These are phyloP conservation scores for Leucoagaricus sp. DNA, from an alignment of 1,284 basidiomycete genomes.

Conservation along the genomic window DNA sequence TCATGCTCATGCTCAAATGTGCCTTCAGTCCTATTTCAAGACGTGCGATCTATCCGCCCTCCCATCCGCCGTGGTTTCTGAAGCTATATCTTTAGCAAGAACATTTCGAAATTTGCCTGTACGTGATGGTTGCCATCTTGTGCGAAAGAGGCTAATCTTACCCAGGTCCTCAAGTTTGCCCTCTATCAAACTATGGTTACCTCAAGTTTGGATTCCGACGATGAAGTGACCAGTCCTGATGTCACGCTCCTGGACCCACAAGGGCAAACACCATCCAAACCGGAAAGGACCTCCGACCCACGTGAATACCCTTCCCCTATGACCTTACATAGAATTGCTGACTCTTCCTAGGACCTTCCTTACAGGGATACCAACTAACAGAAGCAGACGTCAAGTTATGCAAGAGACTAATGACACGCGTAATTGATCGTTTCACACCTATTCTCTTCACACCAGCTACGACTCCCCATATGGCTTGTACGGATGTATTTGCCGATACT, in stretches of 20 bases:
- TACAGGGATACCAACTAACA: background rate
- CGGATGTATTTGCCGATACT: constrained; percentile 63
- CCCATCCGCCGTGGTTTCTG: constrained; percentile 42
- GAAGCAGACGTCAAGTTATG: constrained; percentile 35
- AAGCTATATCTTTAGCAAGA: constrained; percentile 50
- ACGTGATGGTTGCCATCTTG: constrained; percentile 36
- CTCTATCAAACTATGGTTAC: constrained; percentile 61
- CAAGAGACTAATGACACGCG: constrained; percentile 42
- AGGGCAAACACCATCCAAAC: background rate
- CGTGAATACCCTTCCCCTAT: background rate
- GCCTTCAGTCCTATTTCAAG: constrained; percentile 47
- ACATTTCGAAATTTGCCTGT: constrained; percentile 39
- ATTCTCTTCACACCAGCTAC: constrained; percentile 69
- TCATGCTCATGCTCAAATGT: constrained; percentile 42
- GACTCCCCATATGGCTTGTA: constrained; percentile 70
- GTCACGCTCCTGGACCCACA: constrained; percentile 1
- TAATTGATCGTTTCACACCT: constrained; percentile 70
- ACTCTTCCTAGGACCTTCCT: background rate
- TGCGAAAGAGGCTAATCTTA: background rate
- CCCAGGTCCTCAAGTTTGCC: constrained; percentile 59
- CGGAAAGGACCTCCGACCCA: background rate
- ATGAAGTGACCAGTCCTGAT: constrained; percentile 9
- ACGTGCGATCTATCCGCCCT: constrained; percentile 35
- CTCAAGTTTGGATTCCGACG: constrained; percentile 47
- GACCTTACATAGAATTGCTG: no score